Evolutionary conservation across 495 filamentous ascomycete species (phyloP), one percentile per base, ranked within the genome.

Genomic region (Cryomyces antarcticus): DNA sequence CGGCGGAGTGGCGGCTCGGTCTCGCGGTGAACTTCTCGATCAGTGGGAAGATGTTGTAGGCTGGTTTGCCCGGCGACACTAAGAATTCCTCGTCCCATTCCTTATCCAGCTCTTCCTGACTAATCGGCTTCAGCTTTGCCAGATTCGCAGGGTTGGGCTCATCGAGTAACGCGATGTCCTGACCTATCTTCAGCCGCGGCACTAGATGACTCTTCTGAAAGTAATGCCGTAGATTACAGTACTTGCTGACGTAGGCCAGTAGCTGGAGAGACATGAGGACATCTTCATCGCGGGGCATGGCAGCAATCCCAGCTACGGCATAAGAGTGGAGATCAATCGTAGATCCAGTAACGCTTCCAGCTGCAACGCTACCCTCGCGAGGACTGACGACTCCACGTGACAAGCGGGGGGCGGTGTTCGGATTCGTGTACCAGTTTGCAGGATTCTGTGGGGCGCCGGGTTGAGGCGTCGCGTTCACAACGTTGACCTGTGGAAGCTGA

Each of bases 241-340:
- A 97, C 60, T 97, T 97, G 30, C 87, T 94, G 44, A 97, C 86
- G 54, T 97, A 97, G 4, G 89, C 89, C 28, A 97, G 71, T 6
- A 97, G 73, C 61, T 97, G 89, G n/a, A 97, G 69, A 0, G 89
- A 94, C 86, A 95, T 93, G 48, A 97, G 63, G 11, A 97, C 89
- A 54, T 97, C 89, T 54, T 97, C 89, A 49, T 96, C 89, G 33
- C 89, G 74, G 13, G 89, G 89, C 77, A 93, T 92, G 24, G 83
- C 77, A 28, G 83, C 80, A 31, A 92, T 55, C 17, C 17, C 17
- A 44, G 87, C 36, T 37, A 41, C 44, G 35, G 49, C n/a, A 33
- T 43, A 17, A 34, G 10, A 42, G 42, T 9, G 46, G 35, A 9
- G 42, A 30, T 6, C 49, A 46, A 24, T 46, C 42, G 34, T 24